Base-by-base conservation (phyloP, 1,284 basidiomycete genomes). In the Veloboletus limbatus region DNA sequence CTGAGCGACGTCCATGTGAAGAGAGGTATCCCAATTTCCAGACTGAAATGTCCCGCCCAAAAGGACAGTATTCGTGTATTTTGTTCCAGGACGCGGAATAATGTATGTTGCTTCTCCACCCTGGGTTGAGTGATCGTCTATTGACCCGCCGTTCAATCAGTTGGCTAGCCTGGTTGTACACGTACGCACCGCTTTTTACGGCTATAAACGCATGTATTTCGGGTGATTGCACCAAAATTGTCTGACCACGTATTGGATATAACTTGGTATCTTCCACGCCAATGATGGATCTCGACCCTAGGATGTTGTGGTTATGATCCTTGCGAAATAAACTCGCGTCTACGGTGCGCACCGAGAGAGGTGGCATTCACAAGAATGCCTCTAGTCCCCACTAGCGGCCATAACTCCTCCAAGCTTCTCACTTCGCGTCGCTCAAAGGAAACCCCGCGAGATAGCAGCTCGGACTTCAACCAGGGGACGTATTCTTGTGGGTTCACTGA, bases 181-280 rank as follows among this genome's bases (percentile, higher is more conserved):
- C 2, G 13, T 39, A 43, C 55, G 33, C 40, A 63, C 63, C 58
- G 16, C 45, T 42, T 4, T 49, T n/a, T 2, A 32, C 28, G 24
- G 47, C 28, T 28, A 74, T 39, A 48, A 65, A 72, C 44, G 77
- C 71, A 27, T 69, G 67, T 46, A 77, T 58, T 22, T 65, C 54
- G 4, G 81, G 76, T 2, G 81, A 78, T 42, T 75, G 61, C 21
- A 82, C 75, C 21, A 86, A 68, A 17, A 88, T 77, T 0, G 82
- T 78, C 63, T 89, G 87, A 1, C 87, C 87, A n/a, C 82, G 73
- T 49, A 85, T 79, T 4, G 87, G 86, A 56, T 75, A 75, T 20
- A 85, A 71, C 14, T 62, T 62, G 34, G 59, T 56, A 54, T 84
- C 79, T 45, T 81, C 72, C 8, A 88, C 78, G 8, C 82, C 84